Percentiles rank a stretch among this genome's conserved stretches.
phyloP scores from a whole-genome alignment of 2,329 filamentous ascomycete species.

The Talaromyces sp. region DNA sequence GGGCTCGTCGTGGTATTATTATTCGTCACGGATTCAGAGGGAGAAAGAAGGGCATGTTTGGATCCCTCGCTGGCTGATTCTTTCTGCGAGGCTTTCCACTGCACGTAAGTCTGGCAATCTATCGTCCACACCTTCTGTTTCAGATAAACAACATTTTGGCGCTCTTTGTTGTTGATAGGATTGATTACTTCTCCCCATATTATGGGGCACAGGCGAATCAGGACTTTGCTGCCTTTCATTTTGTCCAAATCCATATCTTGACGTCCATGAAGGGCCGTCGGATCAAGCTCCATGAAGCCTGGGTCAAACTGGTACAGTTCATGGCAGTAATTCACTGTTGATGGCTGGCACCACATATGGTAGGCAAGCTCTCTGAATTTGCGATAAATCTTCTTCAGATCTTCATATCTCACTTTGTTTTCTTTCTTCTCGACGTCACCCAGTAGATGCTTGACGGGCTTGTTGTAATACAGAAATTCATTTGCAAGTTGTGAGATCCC shows the following conservation, averaged over 20 bases:
- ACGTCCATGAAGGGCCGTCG: neutral
- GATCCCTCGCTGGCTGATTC: neutral
- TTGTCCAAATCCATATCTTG: neutral
- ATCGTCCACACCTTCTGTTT: slow-evolving; percentile 6
- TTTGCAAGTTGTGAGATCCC: neutral
- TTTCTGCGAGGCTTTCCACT: neutral
- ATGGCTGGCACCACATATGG: slow-evolving; percentile 13
- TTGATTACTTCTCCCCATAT: neutral
- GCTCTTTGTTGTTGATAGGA: neutral
- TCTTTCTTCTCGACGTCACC: neutral
- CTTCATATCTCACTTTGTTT: neutral
- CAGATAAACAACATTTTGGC: neutral
- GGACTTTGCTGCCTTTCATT: neutral
- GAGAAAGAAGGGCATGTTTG: neutral
- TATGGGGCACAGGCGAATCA: neutral
- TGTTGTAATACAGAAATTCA: neutral
- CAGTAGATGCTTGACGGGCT: neutral
- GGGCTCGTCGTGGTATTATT: neutral
- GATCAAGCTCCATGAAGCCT: neutral
- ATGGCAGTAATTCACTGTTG: neutral
- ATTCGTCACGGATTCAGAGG: neutral
- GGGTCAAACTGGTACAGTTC: neutral
- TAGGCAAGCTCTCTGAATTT: slow-evolving; percentile 3
- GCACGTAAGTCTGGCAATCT: neutral
- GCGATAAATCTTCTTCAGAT: slow-evolving; percentile 3